Percentiles rank a stretch among this genome's conserved stretches.
Conservation (phyloP, 2,329 filamentous ascomycete species). For the Beauveria varroae region DNA sequence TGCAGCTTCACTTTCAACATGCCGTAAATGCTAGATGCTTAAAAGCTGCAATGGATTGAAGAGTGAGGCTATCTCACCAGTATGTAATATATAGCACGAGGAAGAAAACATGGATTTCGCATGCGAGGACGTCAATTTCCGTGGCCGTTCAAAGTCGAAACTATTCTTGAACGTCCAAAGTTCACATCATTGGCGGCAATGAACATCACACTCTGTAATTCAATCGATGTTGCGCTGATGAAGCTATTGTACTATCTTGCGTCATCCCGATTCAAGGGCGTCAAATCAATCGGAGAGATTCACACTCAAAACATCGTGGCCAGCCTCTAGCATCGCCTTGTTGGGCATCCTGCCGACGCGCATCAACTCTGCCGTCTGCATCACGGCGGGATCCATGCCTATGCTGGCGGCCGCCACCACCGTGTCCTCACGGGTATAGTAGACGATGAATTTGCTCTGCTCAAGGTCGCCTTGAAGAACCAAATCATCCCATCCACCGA, state of each 20-base stretch:
- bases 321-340: conserved; percentile 67
- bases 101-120: background rate
- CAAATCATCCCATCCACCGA: conserved; percentile 75
- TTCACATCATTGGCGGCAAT: no score
- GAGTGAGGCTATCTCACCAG: background rate
- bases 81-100: background rate
- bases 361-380: conserved; percentile 80
- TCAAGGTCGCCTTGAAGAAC: conserved; percentile 70
- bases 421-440: conserved; percentile 78
- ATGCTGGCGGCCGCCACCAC: conserved; percentile 88
- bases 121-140: background rate
- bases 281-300: conserved; percentile 24
- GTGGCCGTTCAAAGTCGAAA: background rate
- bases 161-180: background rate
- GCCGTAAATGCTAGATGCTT: conserved; percentile 16
- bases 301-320: conserved; percentile 43
- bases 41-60: background rate
- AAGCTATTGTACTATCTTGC: background rate
- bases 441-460: conserved; percentile 78
- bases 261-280: background rate
- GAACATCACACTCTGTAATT: no score
- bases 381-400: conserved; percentile 82
- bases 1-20: conserved; percentile 40
- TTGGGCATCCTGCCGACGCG: conserved; percentile 69
- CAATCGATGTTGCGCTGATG: background rate